Conservation (phyloP, 2,329 filamentous ascomycete species). For the Knufia fluminis region DNA sequence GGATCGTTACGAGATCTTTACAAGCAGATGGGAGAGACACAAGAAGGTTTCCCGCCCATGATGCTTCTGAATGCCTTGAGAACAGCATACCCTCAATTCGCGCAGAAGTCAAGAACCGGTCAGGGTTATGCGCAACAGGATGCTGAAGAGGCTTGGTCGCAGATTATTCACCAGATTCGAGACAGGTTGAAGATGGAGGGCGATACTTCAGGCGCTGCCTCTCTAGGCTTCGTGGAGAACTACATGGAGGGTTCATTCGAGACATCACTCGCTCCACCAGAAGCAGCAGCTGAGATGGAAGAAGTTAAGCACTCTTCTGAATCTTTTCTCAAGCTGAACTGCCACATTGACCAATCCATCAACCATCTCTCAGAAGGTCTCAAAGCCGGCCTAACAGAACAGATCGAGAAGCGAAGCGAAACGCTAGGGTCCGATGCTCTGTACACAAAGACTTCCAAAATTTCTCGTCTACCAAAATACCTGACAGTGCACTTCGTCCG, state of each 20-base stretch:
- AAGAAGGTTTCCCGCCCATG: slow-evolving; percentile 74
- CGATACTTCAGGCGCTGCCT: slow-evolving; percentile 33
- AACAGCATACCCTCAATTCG: slow-evolving; percentile 79
- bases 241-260: slow-evolving; percentile 80
- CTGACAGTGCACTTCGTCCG: slow-evolving; percentile 94
- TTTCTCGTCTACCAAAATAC: slow-evolving; percentile 86
- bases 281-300: slow-evolving; percentile 66
- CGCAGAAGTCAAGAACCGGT: slow-evolving; percentile 73
- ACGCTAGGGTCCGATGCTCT: slow-evolving; percentile 65
- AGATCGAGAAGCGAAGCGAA: slow-evolving; percentile 81
- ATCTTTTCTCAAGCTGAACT: slow-evolving; percentile 83
- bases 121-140: slow-evolving; percentile 93
- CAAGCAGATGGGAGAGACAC: slow-evolving; percentile 79
- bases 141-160: slow-evolving; percentile 96
- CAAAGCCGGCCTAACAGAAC: slow-evolving; percentile 68
- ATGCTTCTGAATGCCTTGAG: slow-evolving; percentile 76
- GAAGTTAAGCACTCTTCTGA: slow-evolving; percentile 59
- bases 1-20: slow-evolving; percentile 72
- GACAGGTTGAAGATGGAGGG: slow-evolving; percentile 56
- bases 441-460: slow-evolving; percentile 87
- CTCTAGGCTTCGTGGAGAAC: slow-evolving; percentile 72
- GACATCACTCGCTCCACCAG: slow-evolving; percentile 65
- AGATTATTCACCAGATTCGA: slow-evolving; percentile 76
- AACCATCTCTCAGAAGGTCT: slow-evolving; percentile 91
- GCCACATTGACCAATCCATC: slow-evolving; percentile 78